These are phyloP conservation scores for Ogataea nakhonphanomensis DNA, from an alignment of 805 yeast genomes.

Conservation along the genomic window DNA sequence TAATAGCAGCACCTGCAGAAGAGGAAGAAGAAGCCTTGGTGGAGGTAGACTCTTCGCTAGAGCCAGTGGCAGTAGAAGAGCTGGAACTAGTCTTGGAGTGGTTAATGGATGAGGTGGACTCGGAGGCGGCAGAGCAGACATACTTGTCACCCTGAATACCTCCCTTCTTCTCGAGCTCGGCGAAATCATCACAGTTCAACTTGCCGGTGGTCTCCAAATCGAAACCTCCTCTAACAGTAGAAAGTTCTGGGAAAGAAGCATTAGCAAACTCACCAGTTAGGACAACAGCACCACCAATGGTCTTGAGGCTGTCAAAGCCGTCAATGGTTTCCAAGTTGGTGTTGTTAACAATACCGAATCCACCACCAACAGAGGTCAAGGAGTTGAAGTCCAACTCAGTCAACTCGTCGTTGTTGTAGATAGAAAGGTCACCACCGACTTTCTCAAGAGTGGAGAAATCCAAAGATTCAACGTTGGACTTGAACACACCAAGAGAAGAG, in stretches of 20 bases:
- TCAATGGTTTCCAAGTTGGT: constrained; percentile 58
- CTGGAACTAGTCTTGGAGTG: constrained; percentile 33
- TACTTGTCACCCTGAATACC: constrained; percentile 88
- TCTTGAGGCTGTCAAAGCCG: constrained; percentile 69
- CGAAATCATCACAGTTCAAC: constrained; percentile 77
- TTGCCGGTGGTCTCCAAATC: constrained; percentile 69
- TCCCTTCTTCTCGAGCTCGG: constrained; percentile 68
- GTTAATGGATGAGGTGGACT: constrained; percentile 21
- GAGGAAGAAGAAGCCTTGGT: constrained; percentile 31
- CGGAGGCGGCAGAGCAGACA: constrained; percentile 59
- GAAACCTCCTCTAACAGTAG: constrained; percentile 90
- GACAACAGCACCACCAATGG: constrained; percentile 86
- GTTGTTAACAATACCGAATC: constrained; percentile 87
- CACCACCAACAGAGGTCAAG: constrained; percentile 84
- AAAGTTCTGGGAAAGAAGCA: constrained; percentile 71
- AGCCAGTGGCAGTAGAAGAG: constrained; percentile 25
- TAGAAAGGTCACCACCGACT: constrained; percentile 79
- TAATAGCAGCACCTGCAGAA: constrained; percentile 27
- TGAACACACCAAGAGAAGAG: constrained; percentile 77
- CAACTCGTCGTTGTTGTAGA: constrained; percentile 72
- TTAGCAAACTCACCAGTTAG: constrained; percentile 76
- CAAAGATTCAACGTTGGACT: constrained; percentile 60
- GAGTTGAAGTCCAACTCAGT: constrained; percentile 63
- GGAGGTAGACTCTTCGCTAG: constrained; percentile 38
- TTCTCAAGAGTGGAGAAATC: constrained; percentile 51